Conservation (phyloP, 352 stramenopile species). For the Phytopythium mirpurense region DNA sequence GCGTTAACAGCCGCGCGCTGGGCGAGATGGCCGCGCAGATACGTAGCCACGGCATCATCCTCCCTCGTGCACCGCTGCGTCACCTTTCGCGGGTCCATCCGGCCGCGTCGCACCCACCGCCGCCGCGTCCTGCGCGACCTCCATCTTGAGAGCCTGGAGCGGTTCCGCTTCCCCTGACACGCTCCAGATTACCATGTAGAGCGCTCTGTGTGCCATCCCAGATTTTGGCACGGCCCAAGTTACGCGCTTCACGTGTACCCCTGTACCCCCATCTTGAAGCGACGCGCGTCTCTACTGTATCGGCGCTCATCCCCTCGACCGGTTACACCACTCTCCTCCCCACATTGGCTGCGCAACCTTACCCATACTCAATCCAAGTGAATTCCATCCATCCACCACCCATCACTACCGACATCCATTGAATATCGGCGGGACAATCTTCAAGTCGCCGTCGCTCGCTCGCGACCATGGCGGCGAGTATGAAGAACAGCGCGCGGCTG, state of each 20-base stretch:
- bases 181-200: not conserved
- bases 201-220: not conserved
- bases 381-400: not conserved
- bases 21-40: not conserved
- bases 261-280: not conserved
- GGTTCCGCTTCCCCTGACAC: not conserved
- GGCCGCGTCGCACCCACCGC: not conserved
- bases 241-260: not conserved
- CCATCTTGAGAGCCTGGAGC: no score
- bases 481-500: constrained; percentile 3
- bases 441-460: constrained; percentile 1
- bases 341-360: constrained; percentile 1
- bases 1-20: not conserved
- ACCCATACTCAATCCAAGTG: not conserved
- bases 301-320: not conserved
- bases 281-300: not conserved
- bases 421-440: not conserved
- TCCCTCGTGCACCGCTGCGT: not conserved
- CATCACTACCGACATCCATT: not conserved
- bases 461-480: not conserved
- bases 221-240: not conserved
- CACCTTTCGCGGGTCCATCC: constrained; percentile 5
- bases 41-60: not conserved
- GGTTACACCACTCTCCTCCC: no score
- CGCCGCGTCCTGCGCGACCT: not conserved